Base-by-base conservation (phyloP, 139 green algal genomes). In the Chlamydomonas sphaeroides region DNA sequence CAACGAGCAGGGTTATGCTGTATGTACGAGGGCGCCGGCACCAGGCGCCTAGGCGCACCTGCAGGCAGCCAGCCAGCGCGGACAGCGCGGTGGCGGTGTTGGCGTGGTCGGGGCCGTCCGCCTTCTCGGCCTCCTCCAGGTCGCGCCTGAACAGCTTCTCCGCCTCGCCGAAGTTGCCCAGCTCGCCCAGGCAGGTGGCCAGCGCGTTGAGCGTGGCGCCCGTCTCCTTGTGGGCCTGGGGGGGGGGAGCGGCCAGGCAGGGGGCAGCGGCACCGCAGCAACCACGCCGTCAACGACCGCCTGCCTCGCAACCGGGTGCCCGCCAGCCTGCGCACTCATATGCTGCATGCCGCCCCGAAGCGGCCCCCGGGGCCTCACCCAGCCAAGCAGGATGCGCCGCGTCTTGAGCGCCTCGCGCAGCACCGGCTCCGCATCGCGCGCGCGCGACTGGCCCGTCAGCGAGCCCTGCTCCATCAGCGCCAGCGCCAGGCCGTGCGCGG, bases 201-300 rank as follows among this genome's bases (percentile, higher is more conserved):
- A 87, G 82, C 25, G 53, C 59, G 28, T 65, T 42, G 35, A 87
- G 42, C 7, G 25, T 63, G 53, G 48, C 53, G 15, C 59, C 42
- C 3, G 83, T 84, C 51, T 84, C 41, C 32, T 67, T 41, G 65
- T 87, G 66, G n/a, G 83, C 83, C 75, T 80, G 68, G 10, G 23
- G 45, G 45, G 21, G 69, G 41, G 7, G 62, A 20, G 32, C 35
- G 57, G 36, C 38, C 6, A 35, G 56, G 51, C 5, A 49, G 41
- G 38, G 61, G 14, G 20, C n/a, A n/a, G n/a, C n/a, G n/a, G n/a
- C n/a, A 69, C 56, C 28, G 53, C 56, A 4, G 48, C 73, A 63
- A 20, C 56, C 5, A 28, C 56, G 21, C 56, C 56, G 21, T 14
- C 56, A 30, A 14, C 18, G 21, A 14, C 14, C 48, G 14, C 48